These are phyloP conservation scores for Epichloe elymi DNA, from an alignment of 2,329 filamentous ascomycete genomes.

Conservation along the genomic window DNA sequence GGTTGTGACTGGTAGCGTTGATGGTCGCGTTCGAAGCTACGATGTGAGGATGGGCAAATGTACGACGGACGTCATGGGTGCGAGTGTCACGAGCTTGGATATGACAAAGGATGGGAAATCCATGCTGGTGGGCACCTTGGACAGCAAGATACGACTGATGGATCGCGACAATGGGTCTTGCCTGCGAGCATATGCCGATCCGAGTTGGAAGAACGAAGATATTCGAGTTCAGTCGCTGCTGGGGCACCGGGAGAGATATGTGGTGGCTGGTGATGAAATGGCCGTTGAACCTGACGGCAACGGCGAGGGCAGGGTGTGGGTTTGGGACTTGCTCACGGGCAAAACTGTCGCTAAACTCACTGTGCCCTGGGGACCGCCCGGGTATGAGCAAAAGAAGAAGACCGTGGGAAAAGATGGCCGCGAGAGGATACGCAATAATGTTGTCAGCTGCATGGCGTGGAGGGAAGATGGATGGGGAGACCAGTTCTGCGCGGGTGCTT, in stretches of 20 bases:
- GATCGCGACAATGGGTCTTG: slow-evolving; percentile 63
- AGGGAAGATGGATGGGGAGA: slow-evolving; percentile 48
- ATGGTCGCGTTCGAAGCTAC: slow-evolving; percentile 70
- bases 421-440: slow-evolving; percentile 44
- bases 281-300: slow-evolving; percentile 12
- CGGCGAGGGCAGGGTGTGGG: slow-evolving; percentile 52
- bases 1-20: slow-evolving; percentile 67
- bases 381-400: slow-evolving; percentile 34
- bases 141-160: slow-evolving; percentile 67
- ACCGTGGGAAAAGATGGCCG: slow-evolving; percentile 46
- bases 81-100: slow-evolving; percentile 60
- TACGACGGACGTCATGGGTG: slow-evolving; percentile 56
- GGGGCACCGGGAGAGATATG: slow-evolving; percentile 62
- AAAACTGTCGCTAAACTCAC: slow-evolving; percentile 49
- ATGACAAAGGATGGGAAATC: slow-evolving; percentile 62
- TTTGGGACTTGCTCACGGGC: slow-evolving; percentile 75
- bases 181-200: slow-evolving; percentile 55
- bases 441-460: slow-evolving; percentile 51
- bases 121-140: slow-evolving; percentile 61
- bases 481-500: slow-evolving; percentile 53
- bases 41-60: slow-evolving; percentile 66
- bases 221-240: slow-evolving; percentile 65
- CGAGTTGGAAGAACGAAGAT: slow-evolving; percentile 48
- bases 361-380: slow-evolving; percentile 43
- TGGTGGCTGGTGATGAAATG: slow-evolving; percentile 69